Percentiles rank a stretch among this genome's conserved stretches.
These are phyloP conservation scores for Papilionanthe hybrid DNA, from an alignment of 116 monocot species.

Conservation along the genomic window DNA sequence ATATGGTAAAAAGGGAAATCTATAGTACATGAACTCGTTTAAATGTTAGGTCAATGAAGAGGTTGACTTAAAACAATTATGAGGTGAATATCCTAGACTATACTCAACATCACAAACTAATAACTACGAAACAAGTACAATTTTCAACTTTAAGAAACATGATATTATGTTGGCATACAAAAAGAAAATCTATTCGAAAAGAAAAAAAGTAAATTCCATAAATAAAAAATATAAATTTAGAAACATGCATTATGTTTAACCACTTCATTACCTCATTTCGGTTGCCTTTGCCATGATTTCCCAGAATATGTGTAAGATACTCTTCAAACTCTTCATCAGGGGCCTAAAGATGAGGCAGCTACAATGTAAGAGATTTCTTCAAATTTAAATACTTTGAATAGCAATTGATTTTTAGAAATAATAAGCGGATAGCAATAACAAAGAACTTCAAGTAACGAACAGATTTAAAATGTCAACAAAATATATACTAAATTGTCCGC, in stretches of 20 bases:
- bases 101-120: not conserved
- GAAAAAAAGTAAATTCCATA: not conserved
- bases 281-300: conserved; percentile 72
- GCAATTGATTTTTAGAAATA: not conserved
- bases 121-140: not conserved
- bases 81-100: not conserved
- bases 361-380: not conserved
- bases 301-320: conserved; percentile 66
- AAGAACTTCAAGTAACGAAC: not conserved
- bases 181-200: not conserved
- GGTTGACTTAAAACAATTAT: not conserved
- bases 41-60: not conserved
- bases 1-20: not conserved
- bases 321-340: conserved; percentile 99
- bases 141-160: not conserved
- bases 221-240: not conserved
- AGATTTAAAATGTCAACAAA: not conserved
- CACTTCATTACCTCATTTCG: conserved; percentile 68
- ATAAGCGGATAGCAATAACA: not conserved
- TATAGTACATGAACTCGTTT: not conserved
- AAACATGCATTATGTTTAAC: not conserved
- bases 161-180: not conserved
- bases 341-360: conserved; percentile 41
- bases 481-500: not conserved
- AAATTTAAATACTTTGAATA: not conserved